These are phyloP conservation scores for Leishmania amazonensis DNA, from an alignment of 208 protist species.

Conservation along the genomic window DNA sequence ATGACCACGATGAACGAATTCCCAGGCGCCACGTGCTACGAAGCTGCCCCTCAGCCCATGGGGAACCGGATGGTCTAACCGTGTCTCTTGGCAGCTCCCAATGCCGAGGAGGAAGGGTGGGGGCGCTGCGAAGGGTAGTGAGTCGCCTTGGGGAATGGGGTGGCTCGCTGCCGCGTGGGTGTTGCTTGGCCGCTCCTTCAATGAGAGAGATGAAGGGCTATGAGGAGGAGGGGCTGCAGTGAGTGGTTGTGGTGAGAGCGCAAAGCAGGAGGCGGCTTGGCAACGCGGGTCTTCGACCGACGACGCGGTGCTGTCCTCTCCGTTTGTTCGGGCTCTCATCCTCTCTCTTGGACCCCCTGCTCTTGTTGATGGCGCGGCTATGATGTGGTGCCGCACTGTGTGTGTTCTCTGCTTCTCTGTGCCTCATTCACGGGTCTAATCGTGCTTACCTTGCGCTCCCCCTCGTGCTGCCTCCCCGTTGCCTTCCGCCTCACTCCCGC, in stretches of 20 bases:
- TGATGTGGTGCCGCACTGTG: not conserved
- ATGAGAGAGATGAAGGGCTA: not conserved
- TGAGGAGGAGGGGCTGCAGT: not conserved
- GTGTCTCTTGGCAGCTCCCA: not conserved
- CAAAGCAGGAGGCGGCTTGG: not conserved
- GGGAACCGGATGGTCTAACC: constrained; percentile 33
- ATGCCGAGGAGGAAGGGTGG: not conserved
- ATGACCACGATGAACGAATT: constrained; percentile 63
- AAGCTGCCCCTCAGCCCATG: constrained; percentile 20
- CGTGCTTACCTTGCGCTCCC: not conserved
- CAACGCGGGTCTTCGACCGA: not conserved
- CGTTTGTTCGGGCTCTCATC: not conserved
- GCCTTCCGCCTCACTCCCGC: not conserved
- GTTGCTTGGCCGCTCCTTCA: not conserved
- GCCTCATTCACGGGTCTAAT: not conserved
- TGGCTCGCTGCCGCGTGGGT: not conserved
- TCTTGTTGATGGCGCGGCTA: not conserved
- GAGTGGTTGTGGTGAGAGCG: not conserved
- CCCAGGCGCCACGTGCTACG: constrained; percentile 59
- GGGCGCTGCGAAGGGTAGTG: not conserved
- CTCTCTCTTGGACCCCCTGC: not conserved
- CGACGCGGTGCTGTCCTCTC: not conserved
- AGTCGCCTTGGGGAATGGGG: not conserved
- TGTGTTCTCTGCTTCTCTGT: not conserved
- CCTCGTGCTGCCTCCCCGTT: not conserved